These are phyloP conservation scores for Candida jianshihensis DNA, from an alignment of 805 yeast species.

Conservation along the genomic window DNA sequence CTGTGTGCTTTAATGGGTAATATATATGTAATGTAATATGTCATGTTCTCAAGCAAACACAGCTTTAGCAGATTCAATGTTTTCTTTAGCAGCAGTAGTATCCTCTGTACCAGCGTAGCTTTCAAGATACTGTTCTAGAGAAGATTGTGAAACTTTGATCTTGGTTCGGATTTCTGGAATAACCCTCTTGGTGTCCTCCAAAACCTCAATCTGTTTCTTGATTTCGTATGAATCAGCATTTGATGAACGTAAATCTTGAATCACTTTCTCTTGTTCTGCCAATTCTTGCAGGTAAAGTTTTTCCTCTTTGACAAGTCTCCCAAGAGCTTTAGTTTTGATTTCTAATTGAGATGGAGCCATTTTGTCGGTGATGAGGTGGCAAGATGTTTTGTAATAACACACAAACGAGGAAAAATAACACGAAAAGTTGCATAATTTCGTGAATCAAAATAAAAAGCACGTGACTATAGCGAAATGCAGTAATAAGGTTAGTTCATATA, in stretches of 20 bases:
- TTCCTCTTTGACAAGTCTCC: constrained; percentile 64
- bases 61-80: constrained; percentile 21
- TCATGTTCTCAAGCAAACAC: constrained; percentile 14
- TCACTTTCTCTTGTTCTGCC: constrained; percentile 41
- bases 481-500: too few relatives aligned
- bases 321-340: constrained; percentile 64
- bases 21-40: background rate
- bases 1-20: background rate
- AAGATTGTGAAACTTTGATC: constrained; percentile 30
- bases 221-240: constrained; percentile 59
- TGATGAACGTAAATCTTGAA: constrained; percentile 39
- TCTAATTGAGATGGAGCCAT: constrained; percentile 70
- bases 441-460: too few relatives aligned
- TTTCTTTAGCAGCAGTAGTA: constrained; percentile 20
- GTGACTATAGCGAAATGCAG: too few relatives aligned
- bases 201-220: constrained; percentile 45
- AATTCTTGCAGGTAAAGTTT: constrained; percentile 52
- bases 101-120: constrained; percentile 29
- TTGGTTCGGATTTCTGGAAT: constrained; percentile 41
- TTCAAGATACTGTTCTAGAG: constrained; percentile 34
- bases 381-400: background rate
- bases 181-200: constrained; percentile 47
- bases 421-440: too few relatives aligned
- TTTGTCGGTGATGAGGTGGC: background rate
- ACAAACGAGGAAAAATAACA: background rate